Percentiles rank a stretch among this genome's conserved stretches.
phyloP scores from a whole-genome alignment of 148 eudicot genomes.

The Cornus suecica region DNA sequence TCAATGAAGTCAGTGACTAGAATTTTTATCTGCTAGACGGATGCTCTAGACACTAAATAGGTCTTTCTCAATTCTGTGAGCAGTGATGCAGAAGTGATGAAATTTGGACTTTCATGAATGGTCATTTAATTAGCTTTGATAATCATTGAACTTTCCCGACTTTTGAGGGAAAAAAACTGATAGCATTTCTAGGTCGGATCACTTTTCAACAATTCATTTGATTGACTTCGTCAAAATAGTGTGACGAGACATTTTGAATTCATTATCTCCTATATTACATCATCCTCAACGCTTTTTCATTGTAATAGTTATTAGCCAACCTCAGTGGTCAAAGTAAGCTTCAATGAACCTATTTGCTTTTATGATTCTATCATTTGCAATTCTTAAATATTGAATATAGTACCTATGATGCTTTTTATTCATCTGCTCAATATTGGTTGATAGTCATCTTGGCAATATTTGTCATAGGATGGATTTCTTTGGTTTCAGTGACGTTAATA shows the following conservation, averaged over 20 bases:
- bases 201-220: too few relatives aligned
- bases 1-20: not conserved
- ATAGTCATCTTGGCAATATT: not conserved
- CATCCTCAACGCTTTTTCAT: not conserved
- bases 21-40: not conserved
- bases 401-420: not conserved
- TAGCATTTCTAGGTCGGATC: too few relatives aligned
- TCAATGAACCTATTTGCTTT: not conserved
- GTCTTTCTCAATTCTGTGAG: not conserved
- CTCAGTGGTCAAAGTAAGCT: not conserved
- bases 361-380: not conserved
- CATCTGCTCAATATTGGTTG: not conserved
- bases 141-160: too few relatives aligned
- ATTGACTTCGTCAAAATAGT: not conserved
- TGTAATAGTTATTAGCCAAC: not conserved
- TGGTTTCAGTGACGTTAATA: slow-evolving; percentile 8
- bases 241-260: not conserved
- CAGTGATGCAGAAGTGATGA: not conserved
- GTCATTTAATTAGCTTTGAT: too few relatives aligned
- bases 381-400: not conserved
- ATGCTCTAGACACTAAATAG: slow-evolving; percentile 2
- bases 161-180: too few relatives aligned
- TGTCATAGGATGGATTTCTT: not conserved
- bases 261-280: not conserved
- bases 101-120: too few relatives aligned